Evolutionary conservation across 1,284 basidiomycete genomes (phyloP).

Genomic region (Boletus sp.): DNA sequence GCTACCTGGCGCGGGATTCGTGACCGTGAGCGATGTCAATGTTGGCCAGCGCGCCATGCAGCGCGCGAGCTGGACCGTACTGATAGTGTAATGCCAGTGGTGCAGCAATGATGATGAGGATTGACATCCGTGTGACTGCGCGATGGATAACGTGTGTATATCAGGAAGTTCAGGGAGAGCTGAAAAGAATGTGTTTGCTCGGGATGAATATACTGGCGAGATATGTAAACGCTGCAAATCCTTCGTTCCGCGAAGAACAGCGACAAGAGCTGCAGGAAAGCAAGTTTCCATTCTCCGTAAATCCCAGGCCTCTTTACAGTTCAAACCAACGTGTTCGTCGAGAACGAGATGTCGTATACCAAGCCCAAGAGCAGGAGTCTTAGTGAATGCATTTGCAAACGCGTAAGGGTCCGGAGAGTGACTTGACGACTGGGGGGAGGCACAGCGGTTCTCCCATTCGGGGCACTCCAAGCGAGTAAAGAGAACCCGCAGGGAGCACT

Average conservation of each 20-base stretch:
- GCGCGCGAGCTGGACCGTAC: neutral
- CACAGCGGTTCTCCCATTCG: neutral
- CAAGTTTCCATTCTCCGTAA: neutral
- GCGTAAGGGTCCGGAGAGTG: neutral
- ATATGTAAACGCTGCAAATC: neutral
- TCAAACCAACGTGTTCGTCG: neutral
- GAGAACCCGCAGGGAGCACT: neutral
- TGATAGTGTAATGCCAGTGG: neutral
- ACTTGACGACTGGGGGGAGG: accelerated
- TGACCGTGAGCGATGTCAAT: constrained; percentile 2
- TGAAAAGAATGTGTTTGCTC: neutral
- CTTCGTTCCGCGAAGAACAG: neutral
- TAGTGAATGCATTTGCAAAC: neutral
- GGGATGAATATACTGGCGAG: neutral
- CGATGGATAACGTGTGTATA: constrained; percentile 3
- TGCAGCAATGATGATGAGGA: accelerated
- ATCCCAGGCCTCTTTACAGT: neutral
- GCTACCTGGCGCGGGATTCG: neutral
- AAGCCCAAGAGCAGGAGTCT: neutral
- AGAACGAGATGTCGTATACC: neutral
- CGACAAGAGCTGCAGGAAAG: neutral
- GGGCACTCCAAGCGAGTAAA: neutral
- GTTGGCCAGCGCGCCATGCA: constrained; percentile 1
- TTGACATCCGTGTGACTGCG: neutral
- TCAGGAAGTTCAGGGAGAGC: neutral